Evolutionary conservation across 2,329 filamentous ascomycete species (phyloP).

Genomic region (Xylariales sp.): DNA sequence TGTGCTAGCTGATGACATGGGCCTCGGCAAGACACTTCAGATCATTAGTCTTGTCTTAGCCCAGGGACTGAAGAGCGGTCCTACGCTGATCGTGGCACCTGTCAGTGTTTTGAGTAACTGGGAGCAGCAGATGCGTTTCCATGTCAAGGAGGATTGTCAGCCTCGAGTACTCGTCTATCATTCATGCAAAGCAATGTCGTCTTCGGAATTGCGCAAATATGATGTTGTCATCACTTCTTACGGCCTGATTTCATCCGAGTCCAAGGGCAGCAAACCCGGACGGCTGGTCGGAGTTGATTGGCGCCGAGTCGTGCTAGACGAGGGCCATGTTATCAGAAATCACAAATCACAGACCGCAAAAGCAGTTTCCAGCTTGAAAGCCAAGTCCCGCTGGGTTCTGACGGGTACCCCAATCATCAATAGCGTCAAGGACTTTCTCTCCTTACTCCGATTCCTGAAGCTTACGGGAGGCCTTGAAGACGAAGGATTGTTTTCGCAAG

Average conservation of each 20-base stretch:
- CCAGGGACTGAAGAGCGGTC: constrained; percentile 42
- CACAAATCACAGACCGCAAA: constrained; percentile 66
- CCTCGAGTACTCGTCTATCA: constrained; percentile 73
- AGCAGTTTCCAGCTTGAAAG: constrained; percentile 62
- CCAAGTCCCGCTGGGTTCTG: constrained; percentile 72
- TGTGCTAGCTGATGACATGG: constrained; percentile 90
- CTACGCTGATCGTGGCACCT: constrained; percentile 77
- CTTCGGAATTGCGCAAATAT: constrained; percentile 55
- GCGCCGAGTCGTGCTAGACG: constrained; percentile 76
- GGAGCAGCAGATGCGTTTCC: constrained; percentile 71
- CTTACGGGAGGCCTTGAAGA: constrained; percentile 73
- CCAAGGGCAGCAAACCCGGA: constrained; percentile 42
- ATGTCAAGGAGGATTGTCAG: constrained; percentile 59
- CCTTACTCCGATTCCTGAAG: constrained; percentile 70
- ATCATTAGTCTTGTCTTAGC: constrained; percentile 73
- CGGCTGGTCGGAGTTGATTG: constrained; percentile 53
- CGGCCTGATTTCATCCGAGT: constrained; percentile 67
- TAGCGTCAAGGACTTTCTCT: constrained; percentile 74
- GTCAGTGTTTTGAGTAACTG: constrained; percentile 89
- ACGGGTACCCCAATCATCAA: constrained; percentile 84
- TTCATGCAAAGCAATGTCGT: constrained; percentile 49
- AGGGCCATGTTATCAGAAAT: constrained; percentile 80
- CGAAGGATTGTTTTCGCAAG: constrained; percentile 66
- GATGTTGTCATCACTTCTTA: constrained; percentile 84
- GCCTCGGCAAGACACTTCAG: constrained; percentile 83